phyloP scores from a whole-genome alignment of 1,284 basidiomycete species.

The Tylopilus sp. region DNA sequence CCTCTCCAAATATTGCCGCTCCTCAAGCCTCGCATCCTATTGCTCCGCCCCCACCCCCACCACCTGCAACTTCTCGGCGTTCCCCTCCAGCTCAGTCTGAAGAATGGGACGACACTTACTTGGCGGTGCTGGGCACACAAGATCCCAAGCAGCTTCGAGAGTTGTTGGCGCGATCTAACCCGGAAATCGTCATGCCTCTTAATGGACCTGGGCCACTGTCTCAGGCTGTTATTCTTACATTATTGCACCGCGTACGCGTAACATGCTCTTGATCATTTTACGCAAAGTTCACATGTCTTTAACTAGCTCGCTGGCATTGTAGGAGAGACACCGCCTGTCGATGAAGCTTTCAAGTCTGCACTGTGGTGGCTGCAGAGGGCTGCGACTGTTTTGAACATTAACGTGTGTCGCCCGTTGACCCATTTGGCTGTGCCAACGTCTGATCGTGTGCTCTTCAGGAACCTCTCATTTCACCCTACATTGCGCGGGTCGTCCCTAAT shows the following conservation, averaged over 20 bases:
- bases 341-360: conserved; percentile 73
- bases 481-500: conserved; percentile 71
- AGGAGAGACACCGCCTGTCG: conserved; percentile 67
- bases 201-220: conserved; percentile 66
- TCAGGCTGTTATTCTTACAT: conserved; percentile 75
- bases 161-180: conserved; percentile 65
- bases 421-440: background rate
- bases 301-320: conserved; percentile 64
- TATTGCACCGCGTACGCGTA: conserved; percentile 68
- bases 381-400: conserved; percentile 63
- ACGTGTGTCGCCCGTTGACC: conserved; percentile 41
- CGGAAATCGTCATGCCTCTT: conserved; percentile 73
- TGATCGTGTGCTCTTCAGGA: conserved; percentile 44
- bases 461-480: conserved; percentile 75
- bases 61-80: conserved; percentile 39
- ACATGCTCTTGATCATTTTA: background rate
- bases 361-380: conserved; percentile 82
- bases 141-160: conserved; percentile 70
- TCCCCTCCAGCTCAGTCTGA: conserved; percentile 60
- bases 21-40: conserved; percentile 74
- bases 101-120: conserved; percentile 79
- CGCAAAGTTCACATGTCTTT: conserved; percentile 7
- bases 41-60: conserved; percentile 62
- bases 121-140: conserved; percentile 67
- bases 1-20: conserved; percentile 53